Evolutionary conservation across 306 rosid genomes (phyloP), one percentile per base, ranked within the genome.

Genomic region (Coriaria nepalensis): DNA sequence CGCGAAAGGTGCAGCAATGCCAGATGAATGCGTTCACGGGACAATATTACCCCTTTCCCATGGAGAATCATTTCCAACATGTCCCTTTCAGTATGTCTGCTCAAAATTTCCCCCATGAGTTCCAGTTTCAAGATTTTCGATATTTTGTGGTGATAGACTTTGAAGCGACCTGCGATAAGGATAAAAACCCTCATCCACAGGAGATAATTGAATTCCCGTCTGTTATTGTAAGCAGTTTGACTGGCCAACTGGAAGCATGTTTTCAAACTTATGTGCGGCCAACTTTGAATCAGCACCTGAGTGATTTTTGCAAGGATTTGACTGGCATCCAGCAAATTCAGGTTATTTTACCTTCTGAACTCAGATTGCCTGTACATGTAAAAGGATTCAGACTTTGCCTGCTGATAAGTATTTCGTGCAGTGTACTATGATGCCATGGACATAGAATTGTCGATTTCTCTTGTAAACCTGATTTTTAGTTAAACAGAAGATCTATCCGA

Each of bases 131-230:
- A 68, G 94, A 86, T 59, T 87, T 87, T 65, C 96, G 79, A 72
- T 73, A 87, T 73, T 87, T 87, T 73, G 96, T 87, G 77, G 96
- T 87, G 59, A 79, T 87, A 66, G 96, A 82, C 73, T 87, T 87
- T 77, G 96, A 87, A 78, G 96, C 96, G 39, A 87, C 96, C 44
- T 82, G 96, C 29, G 90, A 82, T 61, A 82, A 82, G 76, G 94
- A 79, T 52, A 86, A 65, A 61, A 77, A 65, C 68, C 94, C 96
- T 49, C 84, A 79, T 52, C 96, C 96, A 20, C 94, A 82, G 68
- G 96, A 87, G 76, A 87, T 87, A 54, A 87, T 87, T 44, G 96
- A 87, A 76, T 87, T 87, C 66, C 96, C 96, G 62, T 87, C 96
- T 66, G 96, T 87, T 54, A 75, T 87, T 63, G 96, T 87, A 67